Percentiles rank a stretch among this genome's conserved stretches.
Evolutionary conservation across 495 filamentous ascomycete species (phyloP).

Genomic region (Articulospora tetracladia): DNA sequence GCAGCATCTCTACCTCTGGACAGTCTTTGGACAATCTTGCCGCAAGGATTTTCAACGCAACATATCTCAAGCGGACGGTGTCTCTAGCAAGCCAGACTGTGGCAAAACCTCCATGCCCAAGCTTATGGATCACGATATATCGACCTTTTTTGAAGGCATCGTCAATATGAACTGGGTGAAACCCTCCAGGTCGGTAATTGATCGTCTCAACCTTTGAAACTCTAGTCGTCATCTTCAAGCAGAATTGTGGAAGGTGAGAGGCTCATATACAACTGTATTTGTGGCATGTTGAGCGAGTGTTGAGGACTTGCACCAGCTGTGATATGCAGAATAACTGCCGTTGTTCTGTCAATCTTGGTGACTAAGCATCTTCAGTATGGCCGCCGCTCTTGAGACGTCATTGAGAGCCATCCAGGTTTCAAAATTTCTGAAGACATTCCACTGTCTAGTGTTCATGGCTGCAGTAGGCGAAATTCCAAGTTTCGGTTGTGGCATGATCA

Average conservation of each 20-base stretch:
- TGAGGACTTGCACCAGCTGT: no score
- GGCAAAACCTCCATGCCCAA: constrained; percentile 39
- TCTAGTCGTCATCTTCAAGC: neutral
- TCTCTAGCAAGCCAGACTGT: constrained; percentile 43
- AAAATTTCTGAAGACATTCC: neutral
- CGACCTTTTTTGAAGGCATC: constrained; percentile 30
- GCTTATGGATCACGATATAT: constrained; percentile 38
- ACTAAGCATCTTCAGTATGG: neutral
- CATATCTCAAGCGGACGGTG: constrained; percentile 15
- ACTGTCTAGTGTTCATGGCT: neutral
- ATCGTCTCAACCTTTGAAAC: neutral
- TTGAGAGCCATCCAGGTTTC: neutral
- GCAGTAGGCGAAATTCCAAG: neutral
- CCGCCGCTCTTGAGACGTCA: neutral
- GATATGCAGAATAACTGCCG: neutral
- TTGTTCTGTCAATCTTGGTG: neutral
- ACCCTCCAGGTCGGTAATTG: constrained; percentile 43
- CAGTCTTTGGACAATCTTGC: constrained; percentile 1
- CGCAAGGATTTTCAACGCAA: constrained; percentile 20
- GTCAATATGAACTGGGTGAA: constrained; percentile 37
- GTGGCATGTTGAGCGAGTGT: neutral
- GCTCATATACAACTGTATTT: neutral
- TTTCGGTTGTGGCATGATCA: no score
- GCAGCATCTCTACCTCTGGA: constrained; percentile 6
- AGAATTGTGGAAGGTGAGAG: neutral